A percentile compares a stretch with the other conserved stretches of the same genome.
phyloP scores from a whole-genome alignment of 2,329 filamentous ascomycete genomes.

The Aureobasidium sp. region DNA sequence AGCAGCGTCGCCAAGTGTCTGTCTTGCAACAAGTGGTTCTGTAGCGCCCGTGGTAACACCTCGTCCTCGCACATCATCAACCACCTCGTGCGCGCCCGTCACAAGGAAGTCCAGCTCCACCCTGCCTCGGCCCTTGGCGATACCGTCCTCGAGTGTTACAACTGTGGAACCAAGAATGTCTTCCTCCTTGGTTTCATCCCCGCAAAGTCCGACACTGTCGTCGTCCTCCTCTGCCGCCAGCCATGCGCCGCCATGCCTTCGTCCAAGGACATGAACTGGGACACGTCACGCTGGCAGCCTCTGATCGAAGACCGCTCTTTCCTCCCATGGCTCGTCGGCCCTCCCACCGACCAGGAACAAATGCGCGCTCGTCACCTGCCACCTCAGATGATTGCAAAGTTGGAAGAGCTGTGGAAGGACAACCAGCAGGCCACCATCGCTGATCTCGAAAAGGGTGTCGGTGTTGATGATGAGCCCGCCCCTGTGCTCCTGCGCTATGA shows the following conservation, averaged over 20 bases:
- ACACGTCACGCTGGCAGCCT: constrained; percentile 94
- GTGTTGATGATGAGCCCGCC: constrained; percentile 89
- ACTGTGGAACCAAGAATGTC: constrained; percentile 98
- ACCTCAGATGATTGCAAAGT: constrained; percentile 87
- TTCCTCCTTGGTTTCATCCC: constrained; percentile 97
- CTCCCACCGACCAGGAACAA: constrained; percentile 89
- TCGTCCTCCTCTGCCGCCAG: constrained; percentile 92
- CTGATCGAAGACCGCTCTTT: constrained; percentile 96
- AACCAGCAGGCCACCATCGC: constrained; percentile 81
- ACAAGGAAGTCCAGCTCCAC: constrained; percentile 98
- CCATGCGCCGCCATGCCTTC: constrained; percentile 92
- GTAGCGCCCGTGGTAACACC: constrained; percentile 91
- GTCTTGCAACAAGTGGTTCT: constrained; percentile 97
- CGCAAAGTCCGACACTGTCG: constrained; percentile 95
- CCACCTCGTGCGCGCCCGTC: constrained; percentile 89
- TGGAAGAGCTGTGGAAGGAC: constrained; percentile 99
- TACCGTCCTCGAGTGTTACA: constrained; percentile 96
- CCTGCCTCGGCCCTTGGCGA: constrained; percentile 89
- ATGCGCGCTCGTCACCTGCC: constrained; percentile 88
- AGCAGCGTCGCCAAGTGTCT: constrained; percentile 95
- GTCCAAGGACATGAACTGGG: constrained; percentile 99
- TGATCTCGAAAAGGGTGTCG: constrained; percentile 84
- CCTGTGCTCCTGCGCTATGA: constrained; percentile 91
- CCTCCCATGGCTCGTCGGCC: constrained; percentile 81
- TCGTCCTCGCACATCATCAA: constrained; percentile 98